A percentile compares a stretch with the other conserved stretches of the same genome.
Evolutionary conservation across 768 basidiomycete species (phyloP).

Genomic region (Hygrocybe punicea): DNA sequence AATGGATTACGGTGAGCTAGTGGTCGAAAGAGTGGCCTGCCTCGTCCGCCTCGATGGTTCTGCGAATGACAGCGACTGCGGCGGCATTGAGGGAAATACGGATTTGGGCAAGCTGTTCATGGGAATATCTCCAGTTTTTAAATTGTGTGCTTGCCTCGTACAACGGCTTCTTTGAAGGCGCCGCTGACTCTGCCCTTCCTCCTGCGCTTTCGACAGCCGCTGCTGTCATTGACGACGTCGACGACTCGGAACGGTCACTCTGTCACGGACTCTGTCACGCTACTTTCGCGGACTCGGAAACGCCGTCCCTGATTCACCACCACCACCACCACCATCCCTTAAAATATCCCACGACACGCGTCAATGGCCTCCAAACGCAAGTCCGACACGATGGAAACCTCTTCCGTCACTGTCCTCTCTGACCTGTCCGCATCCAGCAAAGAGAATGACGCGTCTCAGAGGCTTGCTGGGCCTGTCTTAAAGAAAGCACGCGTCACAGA

Average conservation of each 20-base stretch:
- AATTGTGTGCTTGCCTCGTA: constrained; percentile 81
- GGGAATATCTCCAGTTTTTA: constrained; percentile 86
- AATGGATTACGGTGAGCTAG: constrained; percentile 12
- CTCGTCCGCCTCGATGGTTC: constrained; percentile 75
- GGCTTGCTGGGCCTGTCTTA: constrained; percentile 14
- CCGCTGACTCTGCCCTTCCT: not conserved
- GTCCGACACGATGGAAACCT: constrained; percentile 29
- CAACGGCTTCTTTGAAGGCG: constrained; percentile 41
- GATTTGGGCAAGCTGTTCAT: constrained; percentile 55
- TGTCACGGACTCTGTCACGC: not conserved
- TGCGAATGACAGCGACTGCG: constrained; percentile 72
- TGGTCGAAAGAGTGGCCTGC: constrained; percentile 40
- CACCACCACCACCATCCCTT: constrained; percentile 13
- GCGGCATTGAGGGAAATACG: constrained; percentile 68
- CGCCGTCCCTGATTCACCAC: too few relatives aligned
- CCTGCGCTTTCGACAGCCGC: constrained; percentile 3
- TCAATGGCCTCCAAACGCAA: constrained; percentile 44
- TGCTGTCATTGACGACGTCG: not conserved
- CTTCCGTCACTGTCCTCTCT: constrained; percentile 10
- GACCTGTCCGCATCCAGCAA: constrained; percentile 13
- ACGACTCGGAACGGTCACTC: too few relatives aligned
- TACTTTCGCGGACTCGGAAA: too few relatives aligned
- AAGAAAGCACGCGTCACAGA: constrained; percentile 31
- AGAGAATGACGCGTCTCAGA: constrained; percentile 10
- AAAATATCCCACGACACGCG: constrained; percentile 7